phyloP scores from a whole-genome alignment of 208 protist genomes.

The Trypanosoma boissoni region DNA sequence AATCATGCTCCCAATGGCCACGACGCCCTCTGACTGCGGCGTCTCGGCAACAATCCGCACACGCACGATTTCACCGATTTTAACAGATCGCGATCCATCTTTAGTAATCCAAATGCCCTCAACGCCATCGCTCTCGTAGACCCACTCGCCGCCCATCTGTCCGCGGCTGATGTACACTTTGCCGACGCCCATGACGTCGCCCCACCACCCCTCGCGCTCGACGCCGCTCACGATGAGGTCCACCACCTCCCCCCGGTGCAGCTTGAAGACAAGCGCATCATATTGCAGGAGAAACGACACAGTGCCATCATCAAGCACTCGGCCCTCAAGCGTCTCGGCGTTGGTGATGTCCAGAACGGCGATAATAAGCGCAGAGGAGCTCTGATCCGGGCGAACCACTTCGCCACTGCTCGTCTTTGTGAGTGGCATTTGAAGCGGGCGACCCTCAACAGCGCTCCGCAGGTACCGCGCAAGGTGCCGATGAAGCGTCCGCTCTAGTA shows the following conservation, averaged over 20 bases:
- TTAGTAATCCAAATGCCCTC: conserved; percentile 57
- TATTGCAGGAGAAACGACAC: conserved; percentile 79
- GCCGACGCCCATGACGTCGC: conserved; percentile 68
- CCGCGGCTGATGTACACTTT: conserved; percentile 72
- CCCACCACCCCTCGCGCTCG: conserved; percentile 72
- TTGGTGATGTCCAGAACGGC: conserved; percentile 80
- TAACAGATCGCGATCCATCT: conserved; percentile 59
- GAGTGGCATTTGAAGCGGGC: conserved; percentile 43
- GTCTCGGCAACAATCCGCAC: conserved; percentile 80
- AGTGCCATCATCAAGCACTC: conserved; percentile 74
- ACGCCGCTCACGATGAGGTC: conserved; percentile 70
- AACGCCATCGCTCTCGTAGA: conserved; percentile 60
- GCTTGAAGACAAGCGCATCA: conserved; percentile 78
- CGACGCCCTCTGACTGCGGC: conserved; percentile 62
- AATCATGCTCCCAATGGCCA: conserved; percentile 71
- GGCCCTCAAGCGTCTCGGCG: conserved; percentile 61
- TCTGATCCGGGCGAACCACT: conserved; percentile 29
- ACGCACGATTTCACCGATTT: conserved; percentile 62
- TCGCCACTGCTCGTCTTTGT: conserved; percentile 11
- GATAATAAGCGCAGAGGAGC: conserved; percentile 70
- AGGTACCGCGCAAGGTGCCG: conserved; percentile 67
- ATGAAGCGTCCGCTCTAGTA: conserved; percentile 62
- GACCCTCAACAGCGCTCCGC: conserved; percentile 69
- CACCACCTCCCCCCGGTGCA: conserved; percentile 82
- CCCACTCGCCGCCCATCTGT: conserved; percentile 61